Conservation (phyloP, 306 rosid species). For the Quercus mongolica region DNA sequence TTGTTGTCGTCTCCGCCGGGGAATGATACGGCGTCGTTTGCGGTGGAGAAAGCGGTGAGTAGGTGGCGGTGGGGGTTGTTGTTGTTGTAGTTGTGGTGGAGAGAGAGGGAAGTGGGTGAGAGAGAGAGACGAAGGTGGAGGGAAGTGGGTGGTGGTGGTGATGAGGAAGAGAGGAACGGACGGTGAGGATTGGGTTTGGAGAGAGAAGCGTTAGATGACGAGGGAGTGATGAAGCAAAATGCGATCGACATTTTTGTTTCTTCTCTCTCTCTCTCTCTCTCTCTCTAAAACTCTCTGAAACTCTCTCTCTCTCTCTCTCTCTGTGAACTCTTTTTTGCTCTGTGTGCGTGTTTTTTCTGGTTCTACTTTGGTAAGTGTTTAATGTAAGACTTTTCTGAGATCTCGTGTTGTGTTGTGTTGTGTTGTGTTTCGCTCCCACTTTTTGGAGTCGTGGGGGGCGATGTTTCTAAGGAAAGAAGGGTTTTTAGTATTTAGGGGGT, state of each 20-base stretch:
- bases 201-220: slow-evolving; percentile 16
- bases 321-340: neutral
- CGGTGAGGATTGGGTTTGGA: slow-evolving; percentile 29
- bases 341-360: neutral
- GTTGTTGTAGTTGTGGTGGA: slow-evolving; percentile 26
- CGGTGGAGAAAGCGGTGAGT: slow-evolving; percentile 15
- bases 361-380: too few relatives aligned
- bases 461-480: too few relatives aligned
- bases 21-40: slow-evolving; percentile 3
- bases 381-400: too few relatives aligned
- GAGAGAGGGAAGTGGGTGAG: slow-evolving; percentile 1
- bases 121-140: slow-evolving; percentile 24
- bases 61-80: neutral
- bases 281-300: neutral
- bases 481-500: too few relatives aligned
- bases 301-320: neutral
- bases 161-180: neutral
- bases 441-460: too few relatives aligned
- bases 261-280: neutral
- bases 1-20: slow-evolving; percentile 31
- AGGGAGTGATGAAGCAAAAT: slow-evolving; percentile 40
- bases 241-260: slow-evolving; percentile 63
- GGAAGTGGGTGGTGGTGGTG: neutral
- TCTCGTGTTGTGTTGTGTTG: too few relatives aligned
- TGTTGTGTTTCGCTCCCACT: too few relatives aligned